These are phyloP conservation scores for Sechiopsis laciniata DNA, from an alignment of 306 rosid species.

Conservation along the genomic window DNA sequence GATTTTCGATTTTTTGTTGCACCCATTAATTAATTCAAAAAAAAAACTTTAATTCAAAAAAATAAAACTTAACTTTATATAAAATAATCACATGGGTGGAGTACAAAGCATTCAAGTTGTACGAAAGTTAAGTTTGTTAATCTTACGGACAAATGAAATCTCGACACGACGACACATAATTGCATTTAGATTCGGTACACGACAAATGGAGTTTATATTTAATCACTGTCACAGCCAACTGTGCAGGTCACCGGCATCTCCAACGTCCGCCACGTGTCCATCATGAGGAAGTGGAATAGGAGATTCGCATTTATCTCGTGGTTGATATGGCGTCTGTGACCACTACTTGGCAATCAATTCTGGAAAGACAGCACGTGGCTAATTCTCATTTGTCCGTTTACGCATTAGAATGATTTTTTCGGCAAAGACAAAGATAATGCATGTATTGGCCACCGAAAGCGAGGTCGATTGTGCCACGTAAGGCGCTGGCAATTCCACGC, in stretches of 20 bases:
- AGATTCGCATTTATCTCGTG: slow-evolving; percentile 19
- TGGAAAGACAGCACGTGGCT: not conserved
- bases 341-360: not conserved
- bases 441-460: slow-evolving; percentile 19
- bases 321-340: not conserved
- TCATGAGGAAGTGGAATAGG: not conserved
- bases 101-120: too few species aligned
- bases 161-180: not conserved
- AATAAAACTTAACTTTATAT: too few species aligned
- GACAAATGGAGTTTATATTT: not conserved
- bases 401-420: not conserved
- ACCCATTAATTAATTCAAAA: too few species aligned
- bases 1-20: too few species aligned
- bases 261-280: slow-evolving; percentile 13
- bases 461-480: slow-evolving; percentile 2
- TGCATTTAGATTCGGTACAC: not conserved
- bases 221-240: slow-evolving; percentile 16
- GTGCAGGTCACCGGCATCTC: slow-evolving; percentile 15
- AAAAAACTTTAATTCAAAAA: too few species aligned
- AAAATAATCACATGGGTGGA: too few species aligned
- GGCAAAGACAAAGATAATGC: not conserved
- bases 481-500: not conserved
- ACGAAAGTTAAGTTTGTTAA: too few species aligned
- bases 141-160: not conserved
- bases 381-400: not conserved